phyloP scores from a whole-genome alignment of 805 yeast genomes.

The Nadsonia fulvescens region DNA sequence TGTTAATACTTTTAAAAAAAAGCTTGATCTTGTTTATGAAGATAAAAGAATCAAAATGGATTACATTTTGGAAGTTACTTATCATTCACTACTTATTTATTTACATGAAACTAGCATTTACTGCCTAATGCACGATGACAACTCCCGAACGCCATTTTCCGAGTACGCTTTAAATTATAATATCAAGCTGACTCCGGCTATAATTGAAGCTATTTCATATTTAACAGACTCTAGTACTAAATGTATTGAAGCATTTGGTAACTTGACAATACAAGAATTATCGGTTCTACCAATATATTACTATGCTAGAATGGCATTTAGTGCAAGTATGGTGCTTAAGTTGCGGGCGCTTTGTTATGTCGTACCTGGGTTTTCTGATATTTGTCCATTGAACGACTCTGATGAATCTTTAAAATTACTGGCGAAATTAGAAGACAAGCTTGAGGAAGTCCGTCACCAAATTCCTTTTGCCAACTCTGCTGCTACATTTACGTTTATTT shows the following conservation, averaged over 20 bases:
- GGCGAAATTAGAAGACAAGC: slow-evolving; percentile 5
- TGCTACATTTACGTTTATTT: slow-evolving; percentile 14
- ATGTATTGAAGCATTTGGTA: slow-evolving; percentile 10
- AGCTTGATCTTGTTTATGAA: slow-evolving; percentile 23
- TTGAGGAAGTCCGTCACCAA: slow-evolving; percentile 10
- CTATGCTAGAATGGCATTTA: slow-evolving; percentile 14
- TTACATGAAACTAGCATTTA: slow-evolving; percentile 20
- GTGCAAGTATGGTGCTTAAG: slow-evolving; percentile 17
- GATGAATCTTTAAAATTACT: slow-evolving; percentile 3
- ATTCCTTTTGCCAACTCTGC: slow-evolving; percentile 17
- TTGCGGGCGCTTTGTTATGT: slow-evolving; percentile 16
- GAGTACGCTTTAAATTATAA: slow-evolving; percentile 16
- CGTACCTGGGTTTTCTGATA: slow-evolving; percentile 13
- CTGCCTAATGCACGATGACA: slow-evolving; percentile 9
- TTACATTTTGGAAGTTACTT: slow-evolving; percentile 24
- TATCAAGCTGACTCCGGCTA: slow-evolving; percentile 12
- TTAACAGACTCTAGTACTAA: slow-evolving; percentile 12
- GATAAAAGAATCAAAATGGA: slow-evolving; percentile 20
- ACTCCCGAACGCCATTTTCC: slow-evolving; percentile 20
- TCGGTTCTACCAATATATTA: slow-evolving; percentile 31
- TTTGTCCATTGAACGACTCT: slow-evolving; percentile 8
- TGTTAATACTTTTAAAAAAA: slow-evolving; percentile 30
- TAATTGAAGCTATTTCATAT: slow-evolving; percentile 13
- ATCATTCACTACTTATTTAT: slow-evolving; percentile 31
- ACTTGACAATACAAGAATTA: slow-evolving; percentile 23